Conservation (phyloP, 2,329 filamentous ascomycete genomes). For the Pseudonectria foliicola region DNA sequence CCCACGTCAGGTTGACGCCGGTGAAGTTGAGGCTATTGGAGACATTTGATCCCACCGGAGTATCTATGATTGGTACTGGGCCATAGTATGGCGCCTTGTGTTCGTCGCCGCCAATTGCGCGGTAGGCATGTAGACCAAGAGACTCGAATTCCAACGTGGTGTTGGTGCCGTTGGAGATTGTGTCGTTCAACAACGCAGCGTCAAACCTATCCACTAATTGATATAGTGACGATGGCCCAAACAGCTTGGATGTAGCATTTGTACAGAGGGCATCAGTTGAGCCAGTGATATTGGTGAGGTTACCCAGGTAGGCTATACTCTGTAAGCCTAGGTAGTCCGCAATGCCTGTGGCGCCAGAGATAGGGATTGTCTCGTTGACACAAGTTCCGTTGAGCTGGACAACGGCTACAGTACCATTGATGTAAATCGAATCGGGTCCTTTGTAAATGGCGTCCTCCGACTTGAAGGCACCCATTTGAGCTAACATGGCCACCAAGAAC, state of each 20-base stretch:
- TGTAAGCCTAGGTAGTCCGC: slow-evolving; percentile 23
- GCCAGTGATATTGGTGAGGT: slow-evolving; percentile 24
- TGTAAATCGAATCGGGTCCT: slow-evolving; percentile 31
- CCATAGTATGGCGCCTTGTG: slow-evolving; percentile 1
- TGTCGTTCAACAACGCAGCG: slow-evolving; percentile 8
- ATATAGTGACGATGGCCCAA: slow-evolving; percentile 26
- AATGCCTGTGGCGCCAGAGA: slow-evolving; percentile 20
- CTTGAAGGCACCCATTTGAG: slow-evolving; percentile 30
- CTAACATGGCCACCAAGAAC: slow-evolving; percentile 31
- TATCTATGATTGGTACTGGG: not conserved
- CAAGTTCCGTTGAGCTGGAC: slow-evolving; percentile 18
- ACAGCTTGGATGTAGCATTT: slow-evolving; percentile 22
- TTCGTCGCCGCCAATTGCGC: not conserved
- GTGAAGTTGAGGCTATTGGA: slow-evolving; percentile 26
- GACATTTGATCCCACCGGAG: slow-evolving; percentile 10
- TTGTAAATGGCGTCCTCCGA: slow-evolving; percentile 29
- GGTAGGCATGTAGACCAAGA: not conserved
- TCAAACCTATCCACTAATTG: slow-evolving; percentile 12
- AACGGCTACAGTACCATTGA: slow-evolving; percentile 30
- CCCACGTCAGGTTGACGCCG: slow-evolving; percentile 27
- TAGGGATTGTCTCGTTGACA: slow-evolving; percentile 21
- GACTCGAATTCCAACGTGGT: slow-evolving; percentile 1
- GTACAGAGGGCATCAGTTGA: slow-evolving; percentile 27
- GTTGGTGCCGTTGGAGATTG: slow-evolving; percentile 1
- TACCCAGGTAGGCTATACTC: slow-evolving; percentile 22